phyloP scores from a whole-genome alignment of 148 eudicot species.

The Beta vulgaris region DNA sequence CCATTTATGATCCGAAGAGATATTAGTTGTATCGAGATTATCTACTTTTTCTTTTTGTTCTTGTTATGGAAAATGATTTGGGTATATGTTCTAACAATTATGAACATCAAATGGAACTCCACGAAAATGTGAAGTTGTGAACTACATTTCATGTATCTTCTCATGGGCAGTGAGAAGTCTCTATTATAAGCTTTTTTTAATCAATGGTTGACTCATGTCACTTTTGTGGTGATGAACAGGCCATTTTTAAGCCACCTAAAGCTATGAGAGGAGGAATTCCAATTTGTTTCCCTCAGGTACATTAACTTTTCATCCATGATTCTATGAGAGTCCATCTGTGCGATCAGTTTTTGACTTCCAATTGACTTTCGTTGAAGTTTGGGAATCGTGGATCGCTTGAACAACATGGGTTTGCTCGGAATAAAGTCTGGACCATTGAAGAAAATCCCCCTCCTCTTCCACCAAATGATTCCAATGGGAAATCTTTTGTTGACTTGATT shows the following conservation, averaged over 20 bases:
- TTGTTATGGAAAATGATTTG: neutral
- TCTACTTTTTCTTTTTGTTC: neutral
- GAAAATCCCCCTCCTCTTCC: conserved; percentile 67
- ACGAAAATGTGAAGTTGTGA: neutral
- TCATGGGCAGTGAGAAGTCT: neutral
- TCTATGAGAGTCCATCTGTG: neutral
- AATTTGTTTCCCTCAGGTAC: conserved; percentile 94
- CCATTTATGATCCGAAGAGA: neutral
- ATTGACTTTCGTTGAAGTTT: conserved; percentile 46
- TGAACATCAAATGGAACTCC: too few species aligned
- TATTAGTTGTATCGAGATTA: too few species aligned
- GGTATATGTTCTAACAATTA: too few species aligned
- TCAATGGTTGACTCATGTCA: conserved; percentile 1
- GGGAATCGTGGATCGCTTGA: conserved; percentile 79
- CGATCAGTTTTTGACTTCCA: neutral
- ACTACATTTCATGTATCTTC: neutral
- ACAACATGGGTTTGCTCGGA: conserved; percentile 90
- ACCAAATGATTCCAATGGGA: conserved; percentile 53
- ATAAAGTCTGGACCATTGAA: conserved; percentile 70
- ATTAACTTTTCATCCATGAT: neutral
- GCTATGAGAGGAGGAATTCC: conserved; percentile 89
- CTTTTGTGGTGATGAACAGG: conserved; percentile 37
- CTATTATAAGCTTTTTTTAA: neutral
- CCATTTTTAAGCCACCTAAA: conserved; percentile 69
- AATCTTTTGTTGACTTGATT: conserved; percentile 76